Conservation (phyloP, 768 basidiomycete genomes). For the Naganishia friedmannii region DNA sequence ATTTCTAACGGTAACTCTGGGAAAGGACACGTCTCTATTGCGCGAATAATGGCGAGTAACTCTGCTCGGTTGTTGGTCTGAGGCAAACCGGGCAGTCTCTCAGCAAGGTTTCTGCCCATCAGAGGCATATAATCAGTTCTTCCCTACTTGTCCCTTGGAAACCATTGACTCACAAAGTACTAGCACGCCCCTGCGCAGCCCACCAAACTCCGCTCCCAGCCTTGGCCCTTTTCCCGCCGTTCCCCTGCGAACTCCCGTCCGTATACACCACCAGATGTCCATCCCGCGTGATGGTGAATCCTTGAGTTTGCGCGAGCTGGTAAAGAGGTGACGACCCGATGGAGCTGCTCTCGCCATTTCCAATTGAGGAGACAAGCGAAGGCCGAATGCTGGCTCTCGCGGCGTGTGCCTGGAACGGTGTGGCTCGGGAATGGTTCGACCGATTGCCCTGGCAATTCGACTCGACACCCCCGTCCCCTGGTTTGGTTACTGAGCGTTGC, state of each 20-base stretch:
- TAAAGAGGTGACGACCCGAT: background rate
- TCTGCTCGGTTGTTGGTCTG: constrained; percentile 65
- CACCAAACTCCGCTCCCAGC: constrained; percentile 92
- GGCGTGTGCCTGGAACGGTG: background rate
- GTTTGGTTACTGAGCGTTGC: no score
- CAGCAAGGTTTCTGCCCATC: constrained; percentile 68
- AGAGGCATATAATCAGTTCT: constrained; percentile 1
- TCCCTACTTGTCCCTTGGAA: background rate
- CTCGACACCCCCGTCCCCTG: no score
- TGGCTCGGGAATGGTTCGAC: background rate
- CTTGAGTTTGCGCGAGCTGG: constrained; percentile 42
- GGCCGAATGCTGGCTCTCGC: background rate
- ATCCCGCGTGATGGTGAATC: constrained; percentile 31
- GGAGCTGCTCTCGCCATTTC: background rate
- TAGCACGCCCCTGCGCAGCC: constrained; percentile 56
- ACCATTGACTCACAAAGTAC: constrained; percentile 30
- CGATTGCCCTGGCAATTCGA: no score
- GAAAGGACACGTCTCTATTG: constrained; percentile 68
- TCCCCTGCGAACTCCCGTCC: constrained; percentile 83
- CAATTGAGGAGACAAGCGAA: background rate
- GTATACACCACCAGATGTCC: constrained; percentile 63
- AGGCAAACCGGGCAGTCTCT: constrained; percentile 54
- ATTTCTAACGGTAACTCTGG: constrained; percentile 63
- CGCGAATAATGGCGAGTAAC: constrained; percentile 76
- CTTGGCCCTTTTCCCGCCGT: constrained; percentile 64